Base-by-base conservation (phyloP, 257 asterid genomes). In the Solanum phureja region DNA sequence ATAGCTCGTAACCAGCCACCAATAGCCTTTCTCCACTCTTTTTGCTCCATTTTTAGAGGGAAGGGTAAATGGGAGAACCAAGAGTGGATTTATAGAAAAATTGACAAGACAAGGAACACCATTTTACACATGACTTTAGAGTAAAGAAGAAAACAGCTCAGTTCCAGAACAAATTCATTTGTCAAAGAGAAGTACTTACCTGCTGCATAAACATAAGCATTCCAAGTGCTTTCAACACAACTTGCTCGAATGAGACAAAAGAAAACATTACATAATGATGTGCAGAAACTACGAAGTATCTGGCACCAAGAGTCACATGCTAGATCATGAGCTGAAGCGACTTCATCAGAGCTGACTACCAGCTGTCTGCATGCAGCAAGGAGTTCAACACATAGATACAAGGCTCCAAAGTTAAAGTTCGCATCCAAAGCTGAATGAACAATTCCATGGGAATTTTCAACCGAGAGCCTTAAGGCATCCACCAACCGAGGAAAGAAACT, bases 281-380 rank as follows among this genome's bases (percentile, higher is more conserved):
- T 64, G 87, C 92, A 93, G 90, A 83, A 93, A 81, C 69, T 87
- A 77, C 87, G 83, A 92, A 94, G 92, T 93, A 95, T 91, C 90
- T 88, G 38, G 87, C 90, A 92, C 91, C 95, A 94, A 29, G 91
- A 68, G 87, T 91, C 93, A 77, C 81, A 49, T 38, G 92, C 83
- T 83, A 87, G 87, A 82, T 92, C 93, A 72, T 90, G 88, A 88
- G 69, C 16, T 46, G 86, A 76, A 27, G 82, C 62, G 84, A 82
- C 46, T 56, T 88, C 89, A 62, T 93, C 91, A 29, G 86, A 85
- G 87, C 93, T 89, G 91, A 91, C 71, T 49, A 90, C 89, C 92
- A 97, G 87, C 87, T 84, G 88, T 94, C 97, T 92, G 93, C 95
- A 92, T 18, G 98, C 98, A 75, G 92, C 90, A 87, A 97, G 96